Evolutionary conservation across 2,329 filamentous ascomycete species (phyloP).

Genomic region (Ophiocordyceps camponoti-rufipedis): DNA sequence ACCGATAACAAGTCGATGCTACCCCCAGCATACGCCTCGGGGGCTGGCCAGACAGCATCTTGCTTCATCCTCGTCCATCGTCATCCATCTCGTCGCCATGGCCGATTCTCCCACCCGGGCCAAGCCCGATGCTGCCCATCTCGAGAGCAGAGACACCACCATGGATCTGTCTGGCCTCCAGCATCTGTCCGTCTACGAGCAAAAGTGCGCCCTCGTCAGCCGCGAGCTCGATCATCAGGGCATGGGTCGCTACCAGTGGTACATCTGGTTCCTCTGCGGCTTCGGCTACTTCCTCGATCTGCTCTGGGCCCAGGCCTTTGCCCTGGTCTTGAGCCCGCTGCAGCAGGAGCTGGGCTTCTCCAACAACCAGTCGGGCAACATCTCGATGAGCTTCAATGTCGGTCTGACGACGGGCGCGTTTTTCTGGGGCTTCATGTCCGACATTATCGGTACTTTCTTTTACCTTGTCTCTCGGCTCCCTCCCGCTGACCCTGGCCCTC

Average conservation of each 20-base stretch:
- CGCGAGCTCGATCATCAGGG: conserved; percentile 31
- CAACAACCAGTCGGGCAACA: conserved; percentile 18
- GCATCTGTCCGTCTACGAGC: conserved; percentile 13
- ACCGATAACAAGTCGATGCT: not conserved
- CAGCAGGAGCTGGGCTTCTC: conserved; percentile 38
- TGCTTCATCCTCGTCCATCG: not conserved
- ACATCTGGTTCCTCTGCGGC: conserved; percentile 31
- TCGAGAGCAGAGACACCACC: not conserved
- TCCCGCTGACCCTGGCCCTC: not conserved
- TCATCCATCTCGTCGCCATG: not conserved
- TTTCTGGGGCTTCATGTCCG: conserved; percentile 35
- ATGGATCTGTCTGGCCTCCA: conserved; percentile 4
- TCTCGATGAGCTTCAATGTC: conserved; percentile 34
- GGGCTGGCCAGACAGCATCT: no score
- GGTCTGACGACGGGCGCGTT: conserved; percentile 37
- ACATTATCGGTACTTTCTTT: conserved; percentile 19
- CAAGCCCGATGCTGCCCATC: not conserved
- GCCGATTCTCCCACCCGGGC: not conserved
- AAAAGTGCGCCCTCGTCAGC: conserved; percentile 17
- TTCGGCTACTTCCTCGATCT: conserved; percentile 37
- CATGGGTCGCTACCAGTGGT: conserved; percentile 35
- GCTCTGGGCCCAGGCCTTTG: conserved; percentile 39
- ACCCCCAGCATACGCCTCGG: no score
- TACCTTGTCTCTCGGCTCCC: not conserved
- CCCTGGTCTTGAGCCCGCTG: conserved; percentile 31